Evolutionary conservation across 805 yeast genomes (phyloP).

Genomic region (Candida tibetensis): DNA sequence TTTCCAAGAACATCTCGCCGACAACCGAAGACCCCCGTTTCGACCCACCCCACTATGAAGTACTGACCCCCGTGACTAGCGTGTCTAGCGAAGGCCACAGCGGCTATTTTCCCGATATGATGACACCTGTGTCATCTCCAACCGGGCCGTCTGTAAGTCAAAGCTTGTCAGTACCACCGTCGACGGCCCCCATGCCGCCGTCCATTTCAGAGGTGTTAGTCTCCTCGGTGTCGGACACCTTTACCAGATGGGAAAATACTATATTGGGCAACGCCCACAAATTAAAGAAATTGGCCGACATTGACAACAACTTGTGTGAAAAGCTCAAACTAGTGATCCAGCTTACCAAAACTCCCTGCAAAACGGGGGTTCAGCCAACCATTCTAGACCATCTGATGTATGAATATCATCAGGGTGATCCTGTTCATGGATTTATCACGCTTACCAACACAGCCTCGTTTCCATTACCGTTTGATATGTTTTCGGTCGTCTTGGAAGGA

Average conservation of each 20-base stretch:
- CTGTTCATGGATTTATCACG: constrained; percentile 23
- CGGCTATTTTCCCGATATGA: constrained; percentile 5
- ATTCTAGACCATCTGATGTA: constrained; percentile 15
- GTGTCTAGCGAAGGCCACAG: not conserved
- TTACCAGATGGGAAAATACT: constrained; percentile 27
- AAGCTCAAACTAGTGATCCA: constrained; percentile 18
- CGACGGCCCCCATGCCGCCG: not conserved
- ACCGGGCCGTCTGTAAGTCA: no score
- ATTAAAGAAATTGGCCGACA: constrained; percentile 18
- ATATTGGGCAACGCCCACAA: constrained; percentile 27
- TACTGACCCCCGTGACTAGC: constrained; percentile 4
- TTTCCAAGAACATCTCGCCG: constrained; percentile 23
- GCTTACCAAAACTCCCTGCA: constrained; percentile 17
- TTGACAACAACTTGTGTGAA: constrained; percentile 16
- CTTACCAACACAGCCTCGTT: constrained; percentile 16
- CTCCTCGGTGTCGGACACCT: not conserved
- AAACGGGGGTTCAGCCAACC: constrained; percentile 15
- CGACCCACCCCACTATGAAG: constrained; percentile 24
- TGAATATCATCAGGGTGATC: constrained; percentile 28
- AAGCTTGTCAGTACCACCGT: no score
- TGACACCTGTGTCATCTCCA: no score
- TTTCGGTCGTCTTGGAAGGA: constrained; percentile 29
- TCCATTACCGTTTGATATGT: constrained; percentile 26
- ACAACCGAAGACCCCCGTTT: constrained; percentile 12
- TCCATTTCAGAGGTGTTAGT: not conserved